Evolutionary conservation across 2,329 filamentous ascomycete species (phyloP).

Genomic region (Aspergillus calidoustus): DNA sequence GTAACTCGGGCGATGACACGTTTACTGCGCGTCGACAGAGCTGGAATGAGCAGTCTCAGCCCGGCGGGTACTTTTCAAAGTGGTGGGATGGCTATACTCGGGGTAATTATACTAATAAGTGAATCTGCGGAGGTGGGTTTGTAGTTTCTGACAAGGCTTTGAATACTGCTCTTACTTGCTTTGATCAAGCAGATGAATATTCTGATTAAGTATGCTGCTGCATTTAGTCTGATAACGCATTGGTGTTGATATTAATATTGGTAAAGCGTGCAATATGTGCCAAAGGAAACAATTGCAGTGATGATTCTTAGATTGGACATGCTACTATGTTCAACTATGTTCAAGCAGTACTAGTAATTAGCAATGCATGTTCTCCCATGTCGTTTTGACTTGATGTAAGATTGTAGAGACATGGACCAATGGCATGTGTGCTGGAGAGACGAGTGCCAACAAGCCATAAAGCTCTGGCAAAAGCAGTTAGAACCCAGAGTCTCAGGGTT

Average conservation of each 20-base stretch:
- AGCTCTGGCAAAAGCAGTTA: no score
- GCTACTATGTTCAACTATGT: no score
- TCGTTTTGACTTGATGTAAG: no score
- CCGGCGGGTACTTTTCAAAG: conserved; percentile 42
- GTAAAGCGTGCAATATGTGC: not conserved
- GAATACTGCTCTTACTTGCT: not conserved
- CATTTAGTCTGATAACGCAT: not conserved
- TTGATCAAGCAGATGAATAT: not conserved
- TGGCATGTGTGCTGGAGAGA: no score
- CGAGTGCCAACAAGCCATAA: no score
- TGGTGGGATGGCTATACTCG: conserved; percentile 49
- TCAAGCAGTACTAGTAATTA: no score
- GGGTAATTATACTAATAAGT: conserved; percentile 25
- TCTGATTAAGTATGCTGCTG: not conserved
- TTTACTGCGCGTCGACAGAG: conserved; percentile 45
- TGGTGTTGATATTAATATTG: not conserved
- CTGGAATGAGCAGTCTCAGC: conserved; percentile 50
- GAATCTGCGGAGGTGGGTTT: not conserved
- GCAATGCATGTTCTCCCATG: no score
- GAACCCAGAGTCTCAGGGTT: no score
- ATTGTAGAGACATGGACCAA: no score
- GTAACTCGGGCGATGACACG: conserved; percentile 43
- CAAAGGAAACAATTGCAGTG: not conserved
- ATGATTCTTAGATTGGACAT: not conserved
- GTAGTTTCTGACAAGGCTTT: not conserved